Evolutionary conservation across 208 protist species (phyloP), one percentile per base, ranked within the genome.

Genomic region (Wallacemonas rigidus): DNA sequence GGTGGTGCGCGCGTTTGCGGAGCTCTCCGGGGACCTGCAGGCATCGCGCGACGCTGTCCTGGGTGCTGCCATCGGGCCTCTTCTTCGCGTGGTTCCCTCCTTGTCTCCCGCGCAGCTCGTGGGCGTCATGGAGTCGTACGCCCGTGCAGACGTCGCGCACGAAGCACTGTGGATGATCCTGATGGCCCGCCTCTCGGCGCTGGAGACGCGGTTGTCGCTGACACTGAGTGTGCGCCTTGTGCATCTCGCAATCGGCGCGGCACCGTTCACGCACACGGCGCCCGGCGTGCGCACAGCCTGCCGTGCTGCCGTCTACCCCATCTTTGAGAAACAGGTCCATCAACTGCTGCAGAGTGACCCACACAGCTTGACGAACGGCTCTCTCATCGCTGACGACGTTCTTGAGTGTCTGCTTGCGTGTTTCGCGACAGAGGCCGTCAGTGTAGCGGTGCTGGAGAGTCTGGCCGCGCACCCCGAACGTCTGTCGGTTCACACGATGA

Each of bases 51-150:
- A 73, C n/a, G 75, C 83, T 61, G 74, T 86, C 41, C 61, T 94
- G 74, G 80, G 85, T 44, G 83, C 70, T 4, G 89, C 91, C 67
- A 90, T 94, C 50, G 65, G 81, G 1, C 85, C 83, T 43, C 90
- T 85, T 0, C 88, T 92, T 11, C 88, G 83, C 35, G 70, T 79
- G 35, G 71, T 79, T 1, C 77, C 78, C 6, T 11, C 67, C 14
- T 44, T 93, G 61, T 62, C 78, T 41, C 77, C 88, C 4, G 79
- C 67, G 47, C 88, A 90, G 51, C 64, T 93, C 9, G 86, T 94
- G 36, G 62, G 65, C 17, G 91, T 83, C 69, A 78, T 96, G 39
- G 88, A 96, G 72, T 86, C 82, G n/a, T 96, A 93, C 78, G 77
- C 78, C 36, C 71, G 67, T 14, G 82, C 77, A 26, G 81, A 71